These are phyloP conservation scores for Candida incommunis DNA, from an alignment of 805 yeast species.

Conservation along the genomic window DNA sequence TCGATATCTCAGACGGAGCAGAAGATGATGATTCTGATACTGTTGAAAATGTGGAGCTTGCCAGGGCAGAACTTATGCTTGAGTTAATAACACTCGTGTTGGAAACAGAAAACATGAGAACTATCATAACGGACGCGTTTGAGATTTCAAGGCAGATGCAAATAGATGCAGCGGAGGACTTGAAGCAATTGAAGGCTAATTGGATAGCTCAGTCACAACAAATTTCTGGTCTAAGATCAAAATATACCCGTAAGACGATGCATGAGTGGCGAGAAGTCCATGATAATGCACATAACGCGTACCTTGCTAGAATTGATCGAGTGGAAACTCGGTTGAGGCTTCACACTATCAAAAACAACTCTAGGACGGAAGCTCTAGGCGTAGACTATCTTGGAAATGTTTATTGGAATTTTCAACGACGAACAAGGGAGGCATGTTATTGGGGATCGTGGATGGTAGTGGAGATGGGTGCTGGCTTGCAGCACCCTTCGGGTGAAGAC, in stretches of 20 bases:
- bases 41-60: constrained; percentile 9
- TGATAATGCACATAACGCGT: constrained; percentile 15
- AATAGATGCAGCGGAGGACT: constrained; percentile 14
- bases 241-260: constrained; percentile 11
- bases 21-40: constrained; percentile 8
- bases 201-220: constrained; percentile 13
- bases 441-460: constrained; percentile 25
- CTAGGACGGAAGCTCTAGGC: constrained; percentile 22
- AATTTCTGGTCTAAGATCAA: constrained; percentile 12
- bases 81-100: constrained; percentile 17
- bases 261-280: constrained; percentile 13
- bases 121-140: constrained; percentile 19
- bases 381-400: constrained; percentile 19
- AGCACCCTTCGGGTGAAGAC: constrained; percentile 5
- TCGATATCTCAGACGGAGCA: constrained; percentile 9
- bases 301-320: constrained; percentile 13
- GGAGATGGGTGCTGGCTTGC: constrained; percentile 10
- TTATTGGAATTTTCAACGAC: constrained; percentile 24
- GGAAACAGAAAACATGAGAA: constrained; percentile 22
- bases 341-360: constrained; percentile 16
- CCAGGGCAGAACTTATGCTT: constrained; percentile 15
- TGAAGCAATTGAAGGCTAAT: constrained; percentile 13
- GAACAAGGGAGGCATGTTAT: constrained; percentile 12
- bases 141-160: constrained; percentile 17
- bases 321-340: constrained; percentile 17